These are phyloP conservation scores for Zygoascus sp. DNA, from an alignment of 1,139 yeast genomes.

Conservation along the genomic window DNA sequence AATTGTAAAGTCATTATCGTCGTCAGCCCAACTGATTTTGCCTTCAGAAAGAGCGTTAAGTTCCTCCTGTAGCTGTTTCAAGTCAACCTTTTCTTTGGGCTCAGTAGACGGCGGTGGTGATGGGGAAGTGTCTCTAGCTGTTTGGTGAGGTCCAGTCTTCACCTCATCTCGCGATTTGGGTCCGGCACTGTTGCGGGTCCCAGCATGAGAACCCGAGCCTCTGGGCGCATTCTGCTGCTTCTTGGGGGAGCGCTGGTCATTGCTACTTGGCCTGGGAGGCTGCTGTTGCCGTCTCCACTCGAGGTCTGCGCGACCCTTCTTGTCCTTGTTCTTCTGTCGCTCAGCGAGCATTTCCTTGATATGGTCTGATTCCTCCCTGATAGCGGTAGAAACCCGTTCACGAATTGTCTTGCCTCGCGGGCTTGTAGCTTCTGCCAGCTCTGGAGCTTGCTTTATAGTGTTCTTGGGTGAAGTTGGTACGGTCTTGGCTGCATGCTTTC, in stretches of 20 bases:
- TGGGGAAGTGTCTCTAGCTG: not conserved
- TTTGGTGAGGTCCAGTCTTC: not conserved
- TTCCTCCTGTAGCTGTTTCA: constrained; percentile 3
- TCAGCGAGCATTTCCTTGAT: constrained; percentile 1
- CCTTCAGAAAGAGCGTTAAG: constrained; percentile 6
- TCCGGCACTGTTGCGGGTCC: not conserved
- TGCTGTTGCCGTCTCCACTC: constrained; percentile 4
- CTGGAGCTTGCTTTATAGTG: not conserved
- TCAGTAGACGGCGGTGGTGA: not conserved
- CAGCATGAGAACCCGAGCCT: too few relatives aligned
- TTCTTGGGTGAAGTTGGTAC: not conserved
- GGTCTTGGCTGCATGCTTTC: not conserved
- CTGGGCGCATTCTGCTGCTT: too few relatives aligned
- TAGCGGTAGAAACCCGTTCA: not conserved
- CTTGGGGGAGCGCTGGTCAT: too few relatives aligned
- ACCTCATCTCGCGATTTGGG: not conserved
- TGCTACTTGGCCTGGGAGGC: too few relatives aligned
- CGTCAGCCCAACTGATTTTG: constrained; percentile 6
- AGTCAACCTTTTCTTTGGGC: not conserved
- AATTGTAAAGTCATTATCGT: constrained; percentile 1
- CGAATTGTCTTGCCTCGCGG: not conserved
- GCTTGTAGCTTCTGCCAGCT: too few relatives aligned
- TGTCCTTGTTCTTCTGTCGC: not conserved
- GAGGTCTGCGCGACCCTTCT: constrained; percentile 1
- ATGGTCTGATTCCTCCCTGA: not conserved